Evolutionary conservation across 2,329 filamentous ascomycete genomes (phyloP), one percentile per base, ranked within the genome.

Genomic region (Lachnellula arida): DNA sequence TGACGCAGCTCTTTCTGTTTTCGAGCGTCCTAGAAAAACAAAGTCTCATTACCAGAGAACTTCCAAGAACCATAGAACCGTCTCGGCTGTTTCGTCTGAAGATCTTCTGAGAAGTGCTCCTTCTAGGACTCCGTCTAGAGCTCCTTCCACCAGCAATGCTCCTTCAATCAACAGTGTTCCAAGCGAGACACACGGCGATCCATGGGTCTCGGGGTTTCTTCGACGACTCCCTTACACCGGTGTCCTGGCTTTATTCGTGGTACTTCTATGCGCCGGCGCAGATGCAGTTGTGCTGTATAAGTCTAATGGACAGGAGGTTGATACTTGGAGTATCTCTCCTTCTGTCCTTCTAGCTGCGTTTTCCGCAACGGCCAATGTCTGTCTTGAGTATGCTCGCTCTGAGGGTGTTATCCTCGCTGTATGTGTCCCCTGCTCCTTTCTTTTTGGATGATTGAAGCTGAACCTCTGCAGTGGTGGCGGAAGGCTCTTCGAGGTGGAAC

Each of bases 401-500:
- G 34, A 56, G 46, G 49, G 48, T 25, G 43, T 46, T 11, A 25
- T 34, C 2, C 19, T 56, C 22, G 28, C 48, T 17, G 44, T 47
- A 32, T 9, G 44, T 25, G 2, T 46, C 11, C 3, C 9, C 8
- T n/a, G n/a, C 8, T 2, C 5, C 12, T 14, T 17, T 17, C 5
- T 6, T n/a, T 12, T 32, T 2, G 12, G 4, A 14, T 34, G 1
- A 17, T 25, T 17, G 4, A 15, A 14, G 12, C 44, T 34, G 25
- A 47, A 2, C 34, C 12, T 47, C 1, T 47, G 14, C 6, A 47
- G 44, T 56, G 54, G 54, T 56, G 54, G 54, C 22, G 43, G 6
- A 51, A 52, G 40, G 49, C 54, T 9, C 35, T 56, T 2, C 25
- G 15, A 34, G 42, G 54, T 22, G 43, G 48, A 14, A 56, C 53